Base-by-base conservation (phyloP, 2,329 filamentous ascomycete genomes). In the Fusarium pilosicola region DNA sequence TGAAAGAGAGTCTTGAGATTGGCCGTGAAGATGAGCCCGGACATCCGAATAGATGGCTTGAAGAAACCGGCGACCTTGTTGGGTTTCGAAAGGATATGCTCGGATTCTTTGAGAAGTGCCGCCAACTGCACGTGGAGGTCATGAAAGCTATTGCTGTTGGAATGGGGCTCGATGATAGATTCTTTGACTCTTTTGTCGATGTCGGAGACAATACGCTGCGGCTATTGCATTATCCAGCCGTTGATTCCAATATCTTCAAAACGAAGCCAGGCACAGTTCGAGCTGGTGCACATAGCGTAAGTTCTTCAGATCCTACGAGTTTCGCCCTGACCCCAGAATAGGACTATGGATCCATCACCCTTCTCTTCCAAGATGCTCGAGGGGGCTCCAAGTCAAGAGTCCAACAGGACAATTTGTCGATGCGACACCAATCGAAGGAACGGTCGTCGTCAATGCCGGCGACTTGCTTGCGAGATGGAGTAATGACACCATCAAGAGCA, bases 401-500 rank as follows among this genome's bases (percentile, higher is more conserved):
- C 94, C 94, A 0, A 91, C 89, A 45, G 94, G 93, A 5, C 89
- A 87, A 0, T 97, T 95, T 78, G 90, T 97, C 44, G 90, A 97
- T 78, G 95, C 94, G 3, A 94, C 89, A 12, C 95, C 95, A 0
- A 96, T 97, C 68, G 86, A 90, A 41, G 91, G 91, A 62, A 95
- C 94, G 1, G 92, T 96, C 45, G 94, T 98, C 17, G 89, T 97
- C 73, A 98, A 98, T 78, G 95, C 95, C 0, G 95, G 95, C 3
- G 95, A 98, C 80, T 81, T 98, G 75, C 85, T 98, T 56, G 92
- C 94, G 3, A 87, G 95, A 59, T 97, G 95, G 95, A 94, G 93
- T 73, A 98, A 98, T 79, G 94, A 97, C 78, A 93, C 89, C 9
- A 97, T 98, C 84, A 95, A 93, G 84, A 96, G 93, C 79, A 98